Percentiles rank a stretch among this genome's conserved stretches.
These are phyloP conservation scores for Sequoia sempervirens DNA, from an alignment of 75 land plant genomes.

Conservation along the genomic window DNA sequence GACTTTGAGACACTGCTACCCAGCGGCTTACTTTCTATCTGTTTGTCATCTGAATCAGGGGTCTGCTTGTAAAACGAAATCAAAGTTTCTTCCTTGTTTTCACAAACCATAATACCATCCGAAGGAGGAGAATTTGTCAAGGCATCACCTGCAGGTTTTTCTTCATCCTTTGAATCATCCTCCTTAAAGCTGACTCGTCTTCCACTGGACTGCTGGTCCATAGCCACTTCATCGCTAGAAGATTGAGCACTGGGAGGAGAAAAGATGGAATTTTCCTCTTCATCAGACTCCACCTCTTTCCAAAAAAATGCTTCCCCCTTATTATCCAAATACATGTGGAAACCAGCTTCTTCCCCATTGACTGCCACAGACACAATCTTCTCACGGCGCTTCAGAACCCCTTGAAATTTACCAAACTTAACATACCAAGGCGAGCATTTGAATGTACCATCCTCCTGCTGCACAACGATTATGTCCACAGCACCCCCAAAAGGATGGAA, in stretches of 20 bases:
- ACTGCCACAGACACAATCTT: constrained; percentile 67
- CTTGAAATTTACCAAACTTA: constrained; percentile 92
- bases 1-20: neutral
- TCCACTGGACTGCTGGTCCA: constrained; percentile 6
- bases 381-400: constrained; percentile 75
- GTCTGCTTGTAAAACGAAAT: neutral
- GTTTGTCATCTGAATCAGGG: neutral
- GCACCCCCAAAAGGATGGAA: constrained; percentile 99
- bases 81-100: neutral
- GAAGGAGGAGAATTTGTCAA: neutral
- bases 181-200: constrained; percentile 22
- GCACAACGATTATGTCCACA: constrained; percentile 88
- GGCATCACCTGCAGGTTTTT: neutral
- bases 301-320: constrained; percentile 94
- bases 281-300: constrained; percentile 46
- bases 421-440: constrained; percentile 98
- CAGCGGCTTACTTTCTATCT: constrained; percentile 2
- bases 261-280: constrained; percentile 22
- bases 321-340: constrained; percentile 84
- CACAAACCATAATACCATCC: neutral
- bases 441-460: constrained; percentile 89
- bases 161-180: constrained; percentile 29
- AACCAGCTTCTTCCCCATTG: constrained; percentile 62
- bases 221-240: constrained; percentile 56
- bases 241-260: constrained; percentile 34